These are phyloP conservation scores for Rutstroemia sp. DNA, from an alignment of 2,329 filamentous ascomycete genomes.

Conservation along the genomic window DNA sequence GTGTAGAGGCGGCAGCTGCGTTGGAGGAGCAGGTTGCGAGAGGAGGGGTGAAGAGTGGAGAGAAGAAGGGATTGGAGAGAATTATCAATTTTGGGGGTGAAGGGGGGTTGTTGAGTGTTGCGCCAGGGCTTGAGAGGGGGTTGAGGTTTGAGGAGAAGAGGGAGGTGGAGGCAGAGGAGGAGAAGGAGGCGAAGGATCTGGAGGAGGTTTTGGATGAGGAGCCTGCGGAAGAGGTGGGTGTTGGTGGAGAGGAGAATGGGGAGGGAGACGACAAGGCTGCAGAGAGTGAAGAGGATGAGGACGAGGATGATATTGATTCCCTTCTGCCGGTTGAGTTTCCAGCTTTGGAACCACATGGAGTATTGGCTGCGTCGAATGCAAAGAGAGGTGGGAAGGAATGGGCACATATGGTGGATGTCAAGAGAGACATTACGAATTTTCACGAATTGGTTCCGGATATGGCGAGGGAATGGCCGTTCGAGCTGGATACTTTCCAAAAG, in stretches of 20 bases:
- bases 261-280: slow-evolving; percentile 29
- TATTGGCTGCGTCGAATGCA: slow-evolving; percentile 61
- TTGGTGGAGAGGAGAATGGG: slow-evolving; percentile 26
- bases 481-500: slow-evolving; percentile 96
- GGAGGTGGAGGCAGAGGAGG: slow-evolving; percentile 50
- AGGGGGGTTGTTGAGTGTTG: slow-evolving; percentile 69
- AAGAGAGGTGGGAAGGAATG: slow-evolving; percentile 79
- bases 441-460: slow-evolving; percentile 89
- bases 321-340: slow-evolving; percentile 90
- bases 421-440: slow-evolving; percentile 90
- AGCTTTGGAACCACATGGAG: slow-evolving; percentile 76
- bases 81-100: slow-evolving; percentile 77
- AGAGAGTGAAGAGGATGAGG: slow-evolving; percentile 40
- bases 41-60: slow-evolving; percentile 37
- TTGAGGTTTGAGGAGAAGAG: slow-evolving; percentile 60
- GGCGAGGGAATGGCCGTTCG: slow-evolving; percentile 93
- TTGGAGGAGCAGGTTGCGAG: slow-evolving; percentile 68
- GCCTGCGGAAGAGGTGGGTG: slow-evolving; percentile 19
- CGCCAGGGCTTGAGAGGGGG: slow-evolving; percentile 76
- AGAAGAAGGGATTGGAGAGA: slow-evolving; percentile 60
- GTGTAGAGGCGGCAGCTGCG: slow-evolving; percentile 76
- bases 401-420: slow-evolving; percentile 98
- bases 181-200: slow-evolving; percentile 37
- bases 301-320: slow-evolving; percentile 69
- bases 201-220: slow-evolving; percentile 7